Conservation (phyloP, 768 basidiomycete species). For the Symmetrospora coprosmae region DNA sequence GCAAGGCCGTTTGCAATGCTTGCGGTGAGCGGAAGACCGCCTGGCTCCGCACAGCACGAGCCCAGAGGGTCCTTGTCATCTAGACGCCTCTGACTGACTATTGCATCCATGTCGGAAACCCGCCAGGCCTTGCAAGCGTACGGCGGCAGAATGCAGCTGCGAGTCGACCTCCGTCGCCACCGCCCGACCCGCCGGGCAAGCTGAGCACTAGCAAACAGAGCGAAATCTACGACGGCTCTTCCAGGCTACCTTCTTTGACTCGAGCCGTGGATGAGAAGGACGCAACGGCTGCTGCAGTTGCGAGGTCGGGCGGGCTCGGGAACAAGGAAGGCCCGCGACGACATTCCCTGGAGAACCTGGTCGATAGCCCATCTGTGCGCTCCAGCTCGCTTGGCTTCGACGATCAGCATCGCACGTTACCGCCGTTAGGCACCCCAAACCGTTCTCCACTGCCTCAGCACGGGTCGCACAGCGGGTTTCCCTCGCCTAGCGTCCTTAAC, state of each 20-base stretch:
- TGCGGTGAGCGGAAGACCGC: constrained; percentile 52
- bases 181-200: not conserved
- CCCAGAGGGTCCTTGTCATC: too few species aligned
- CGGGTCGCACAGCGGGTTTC: not conserved
- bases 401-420: too few species aligned
- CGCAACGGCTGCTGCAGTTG: too few species aligned
- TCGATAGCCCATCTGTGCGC: too few species aligned
- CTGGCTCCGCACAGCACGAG: too few species aligned
- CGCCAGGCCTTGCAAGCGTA: constrained; percentile 4
- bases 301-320: too few species aligned
- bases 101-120: not conserved
- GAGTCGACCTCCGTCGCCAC: not conserved
- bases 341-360: too few species aligned
- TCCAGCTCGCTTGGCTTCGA: too few species aligned
- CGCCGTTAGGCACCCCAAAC: too few species aligned
- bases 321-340: too few species aligned
- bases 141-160: not conserved
- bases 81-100: too few species aligned
- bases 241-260: not conserved
- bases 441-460: not conserved
- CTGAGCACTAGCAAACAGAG: not conserved
- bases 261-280: not conserved
- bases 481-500: not conserved
- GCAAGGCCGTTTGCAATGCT: constrained; percentile 74
- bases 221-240: not conserved